Evolutionary conservation across 352 stramenopile species (phyloP).

Genomic region (Poterioochromonas sp.): DNA sequence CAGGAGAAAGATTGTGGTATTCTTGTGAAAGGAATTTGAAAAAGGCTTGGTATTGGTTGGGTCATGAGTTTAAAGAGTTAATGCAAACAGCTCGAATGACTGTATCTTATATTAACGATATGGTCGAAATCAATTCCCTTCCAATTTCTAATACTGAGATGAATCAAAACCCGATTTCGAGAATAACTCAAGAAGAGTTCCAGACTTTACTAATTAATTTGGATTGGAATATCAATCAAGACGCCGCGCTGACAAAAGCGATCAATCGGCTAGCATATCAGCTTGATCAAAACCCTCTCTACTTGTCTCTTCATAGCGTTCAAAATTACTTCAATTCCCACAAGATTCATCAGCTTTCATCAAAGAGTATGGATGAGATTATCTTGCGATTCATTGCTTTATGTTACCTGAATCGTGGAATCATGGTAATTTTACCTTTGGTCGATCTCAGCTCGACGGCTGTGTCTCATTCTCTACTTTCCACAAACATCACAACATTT

Average conservation of each 20-base stretch:
- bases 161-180: not conserved
- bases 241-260: not conserved
- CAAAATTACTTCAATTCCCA: not conserved
- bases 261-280: not conserved
- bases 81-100: not conserved
- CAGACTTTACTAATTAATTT: too few relatives aligned
- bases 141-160: not conserved
- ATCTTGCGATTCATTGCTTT: slow-evolving; percentile 38
- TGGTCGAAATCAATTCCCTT: too few relatives aligned
- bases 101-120: not conserved
- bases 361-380: slow-evolving; percentile 4
- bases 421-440: slow-evolving; percentile 37
- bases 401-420: slow-evolving; percentile 39
- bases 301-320: not conserved
- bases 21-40: slow-evolving; percentile 37
- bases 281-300: not conserved
- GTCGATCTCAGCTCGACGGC: slow-evolving; percentile 38
- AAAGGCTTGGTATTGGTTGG: slow-evolving; percentile 45
- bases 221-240: not conserved
- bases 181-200: not conserved
- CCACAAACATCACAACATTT: not conserved
- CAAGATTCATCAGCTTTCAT: not conserved
- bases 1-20: slow-evolving; percentile 42
- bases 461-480: not conserved
- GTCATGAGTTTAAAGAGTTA: slow-evolving; percentile 41